Evolutionary conservation across 805 yeast genomes (phyloP).

Genomic region (Scheffersomyces spartinae): DNA sequence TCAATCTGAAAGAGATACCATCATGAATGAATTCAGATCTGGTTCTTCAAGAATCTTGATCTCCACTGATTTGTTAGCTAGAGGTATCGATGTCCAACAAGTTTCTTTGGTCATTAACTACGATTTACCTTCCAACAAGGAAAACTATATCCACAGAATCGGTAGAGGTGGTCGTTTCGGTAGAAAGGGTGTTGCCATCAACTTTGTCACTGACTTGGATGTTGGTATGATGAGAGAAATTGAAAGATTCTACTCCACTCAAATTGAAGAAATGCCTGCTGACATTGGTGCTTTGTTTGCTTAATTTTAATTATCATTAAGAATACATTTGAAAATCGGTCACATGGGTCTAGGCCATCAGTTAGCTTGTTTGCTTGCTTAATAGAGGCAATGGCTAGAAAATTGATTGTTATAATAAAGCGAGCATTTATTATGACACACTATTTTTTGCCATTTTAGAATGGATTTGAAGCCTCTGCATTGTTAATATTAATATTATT

Average conservation of each 20-base stretch:
- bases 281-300: conserved; percentile 41
- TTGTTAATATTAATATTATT: too few species aligned
- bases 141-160: conserved; percentile 93
- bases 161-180: conserved; percentile 99
- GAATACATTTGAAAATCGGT: not conserved
- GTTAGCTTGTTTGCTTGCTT: not conserved
- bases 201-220: conserved; percentile 80
- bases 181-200: conserved; percentile 95
- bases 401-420: conserved; percentile 1
- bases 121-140: conserved; percentile 83
- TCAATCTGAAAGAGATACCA: conserved; percentile 85
- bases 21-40: conserved; percentile 92
- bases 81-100: conserved; percentile 98
- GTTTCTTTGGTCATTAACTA: conserved; percentile 90
- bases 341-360: not conserved
- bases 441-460: too few species aligned
- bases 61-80: conserved; percentile 90
- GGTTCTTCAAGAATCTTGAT: conserved; percentile 90
- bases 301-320: too few species aligned
- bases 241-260: conserved; percentile 81
- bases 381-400: not conserved
- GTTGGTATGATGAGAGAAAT: conserved; percentile 66
- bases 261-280: conserved; percentile 89
- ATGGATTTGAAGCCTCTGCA: too few species aligned
- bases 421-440: not conserved